Base-by-base conservation (phyloP, 2,329 filamentous ascomycete species). In the Alternaria sp. region DNA sequence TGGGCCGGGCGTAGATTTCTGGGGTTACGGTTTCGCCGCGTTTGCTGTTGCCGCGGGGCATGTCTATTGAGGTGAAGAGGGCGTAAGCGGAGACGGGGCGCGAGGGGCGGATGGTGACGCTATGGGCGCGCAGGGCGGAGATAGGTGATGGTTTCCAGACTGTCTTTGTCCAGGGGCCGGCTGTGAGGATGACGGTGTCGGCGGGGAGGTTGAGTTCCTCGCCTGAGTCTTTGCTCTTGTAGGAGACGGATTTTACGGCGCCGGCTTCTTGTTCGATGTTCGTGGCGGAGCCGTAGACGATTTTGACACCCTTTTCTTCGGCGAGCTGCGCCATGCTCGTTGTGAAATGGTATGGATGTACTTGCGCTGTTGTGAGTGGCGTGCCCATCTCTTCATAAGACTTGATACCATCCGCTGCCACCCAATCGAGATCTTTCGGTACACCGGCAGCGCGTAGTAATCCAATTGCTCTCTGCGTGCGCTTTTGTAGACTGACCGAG, bases 331-430 rank as follows among this genome's bases (percentile, higher is more conserved):
- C 92, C 67, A 98, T 96, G 15, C 89, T 85, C 0, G 88, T 95
- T 0, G 96, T 98, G 76, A 99, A 98, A 47, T 93, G 89, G 65
- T 90, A 92, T 0, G 96, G 96, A 74, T 99, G 95, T 3, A 98
- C 95, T 80, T 99, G 96, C 0, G 96, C 92, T 2, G 96, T 98
- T 65, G 93, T 92, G 1, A 86, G 86, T 1, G 89, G 88, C 3
- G 88, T 90, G 3, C 93, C 93, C 93, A 98, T 97, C 75, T 91
- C 89, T 32, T 92, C 88, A 80, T 97, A 98, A 19, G 85, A 84
- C 57, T 83, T 82, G 21, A 97, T 81, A 3, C 89, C 82, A 5
- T 90, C 87, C 2, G 86, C 81, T 56, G 91, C 88, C 45, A 98
- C 85, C 93, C 94, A 99, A 79, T 97, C 91, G 12, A 98, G 83